Evolutionary conservation across 2,329 filamentous ascomycete genomes (phyloP).

Genomic region (Penicillium sp.): DNA sequence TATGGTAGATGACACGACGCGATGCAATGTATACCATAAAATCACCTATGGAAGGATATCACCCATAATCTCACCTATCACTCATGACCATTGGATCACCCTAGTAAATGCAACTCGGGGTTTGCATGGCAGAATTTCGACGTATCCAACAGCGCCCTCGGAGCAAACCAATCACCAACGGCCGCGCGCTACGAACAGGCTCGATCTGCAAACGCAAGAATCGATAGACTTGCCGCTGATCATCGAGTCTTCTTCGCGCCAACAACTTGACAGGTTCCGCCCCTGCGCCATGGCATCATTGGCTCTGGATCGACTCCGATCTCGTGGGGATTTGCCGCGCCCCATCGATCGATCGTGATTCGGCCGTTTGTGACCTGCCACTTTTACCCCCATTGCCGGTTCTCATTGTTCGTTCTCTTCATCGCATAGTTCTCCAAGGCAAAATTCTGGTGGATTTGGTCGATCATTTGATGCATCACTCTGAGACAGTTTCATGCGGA

Average conservation of each 20-base stretch:
- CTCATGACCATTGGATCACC: too few species aligned
- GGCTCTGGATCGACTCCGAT: conserved; percentile 14
- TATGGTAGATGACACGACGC: too few species aligned
- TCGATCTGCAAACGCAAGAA: conserved; percentile 12
- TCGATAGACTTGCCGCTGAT: conserved; percentile 22
- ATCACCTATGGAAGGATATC: too few species aligned
- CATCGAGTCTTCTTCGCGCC: conserved; percentile 18
- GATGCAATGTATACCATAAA: too few species aligned
- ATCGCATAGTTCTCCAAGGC: conserved; percentile 7
- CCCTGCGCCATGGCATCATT: conserved; percentile 26
- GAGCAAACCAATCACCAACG: neutral
- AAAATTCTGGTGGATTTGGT: conserved; percentile 3
- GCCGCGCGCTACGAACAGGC: neutral
- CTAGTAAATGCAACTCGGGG: too few species aligned
- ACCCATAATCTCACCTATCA: too few species aligned
- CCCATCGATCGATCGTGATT: conserved; percentile 26
- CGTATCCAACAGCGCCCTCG: conserved; percentile 20
- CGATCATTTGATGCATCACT: conserved; percentile 28
- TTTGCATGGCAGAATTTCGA: too few species aligned
- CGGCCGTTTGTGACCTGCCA: conserved; percentile 21
- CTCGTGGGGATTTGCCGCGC: conserved; percentile 11
- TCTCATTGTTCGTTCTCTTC: neutral
- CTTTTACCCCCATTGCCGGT: conserved; percentile 4
- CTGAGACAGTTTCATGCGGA: neutral
- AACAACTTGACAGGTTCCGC: conserved; percentile 9